These are phyloP conservation scores for Begonia peltatifolia DNA, from an alignment of 306 rosid species.

Conservation along the genomic window DNA sequence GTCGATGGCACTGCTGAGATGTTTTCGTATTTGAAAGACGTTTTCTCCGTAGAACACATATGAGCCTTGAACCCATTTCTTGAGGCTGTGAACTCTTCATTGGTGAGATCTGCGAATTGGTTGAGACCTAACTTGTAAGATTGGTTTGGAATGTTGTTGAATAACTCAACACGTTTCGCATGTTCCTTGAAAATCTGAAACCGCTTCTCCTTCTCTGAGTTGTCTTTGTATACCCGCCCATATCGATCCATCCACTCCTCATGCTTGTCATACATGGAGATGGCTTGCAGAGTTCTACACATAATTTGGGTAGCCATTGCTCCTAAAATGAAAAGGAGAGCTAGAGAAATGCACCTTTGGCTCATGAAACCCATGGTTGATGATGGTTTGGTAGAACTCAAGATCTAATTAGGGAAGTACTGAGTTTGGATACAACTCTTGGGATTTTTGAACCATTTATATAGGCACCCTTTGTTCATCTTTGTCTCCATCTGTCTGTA, in stretches of 20 bases:
- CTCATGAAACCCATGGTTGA: constrained; percentile 11
- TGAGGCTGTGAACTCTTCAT: constrained; percentile 20
- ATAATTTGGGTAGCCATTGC: constrained; percentile 16
- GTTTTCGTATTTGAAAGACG: constrained; percentile 26
- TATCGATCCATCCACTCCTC: constrained; percentile 23
- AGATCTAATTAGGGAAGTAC: too few species aligned
- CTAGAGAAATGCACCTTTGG: constrained; percentile 7
- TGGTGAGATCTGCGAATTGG: constrained; percentile 26
- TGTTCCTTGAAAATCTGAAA: constrained; percentile 21
- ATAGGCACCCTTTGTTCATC: too few species aligned
- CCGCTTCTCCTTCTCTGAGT: constrained; percentile 14
- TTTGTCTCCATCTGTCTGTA: too few species aligned
- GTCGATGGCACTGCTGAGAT: constrained; percentile 7
- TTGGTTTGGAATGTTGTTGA: constrained; percentile 17
- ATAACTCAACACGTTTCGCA: constrained; percentile 14
- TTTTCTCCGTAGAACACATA: constrained; percentile 13
- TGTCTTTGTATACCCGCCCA: constrained; percentile 10
- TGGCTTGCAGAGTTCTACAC: constrained; percentile 23
- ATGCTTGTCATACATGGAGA: constrained; percentile 15
- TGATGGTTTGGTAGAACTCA: too few species aligned
- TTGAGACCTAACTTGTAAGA: constrained; percentile 20
- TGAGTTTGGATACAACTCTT: too few species aligned
- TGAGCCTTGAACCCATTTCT: constrained; percentile 37
- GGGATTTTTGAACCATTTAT: too few species aligned
- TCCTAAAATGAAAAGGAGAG: constrained; percentile 12